These are phyloP conservation scores for Candida suzukii DNA, from an alignment of 805 yeast genomes.

Conservation along the genomic window DNA sequence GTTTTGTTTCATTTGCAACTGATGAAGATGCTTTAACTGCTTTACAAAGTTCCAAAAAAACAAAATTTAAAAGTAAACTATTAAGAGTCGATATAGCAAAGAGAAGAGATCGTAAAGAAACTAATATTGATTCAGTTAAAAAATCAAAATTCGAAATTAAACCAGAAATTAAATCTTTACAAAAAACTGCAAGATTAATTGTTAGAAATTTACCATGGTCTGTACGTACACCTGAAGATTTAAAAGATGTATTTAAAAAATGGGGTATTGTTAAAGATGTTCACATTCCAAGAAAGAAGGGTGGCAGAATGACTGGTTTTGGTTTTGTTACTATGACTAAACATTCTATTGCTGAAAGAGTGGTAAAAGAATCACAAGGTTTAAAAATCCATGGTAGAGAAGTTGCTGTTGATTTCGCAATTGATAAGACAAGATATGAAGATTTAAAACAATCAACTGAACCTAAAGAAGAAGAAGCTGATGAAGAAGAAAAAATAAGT, in stretches of 20 bases:
- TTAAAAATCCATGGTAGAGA: conserved; percentile 81
- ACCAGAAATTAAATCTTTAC: conserved; percentile 17
- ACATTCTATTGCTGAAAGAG: conserved; percentile 67
- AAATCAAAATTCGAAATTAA: conserved; percentile 42
- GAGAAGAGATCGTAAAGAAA: conserved; percentile 77
- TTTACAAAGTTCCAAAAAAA: conserved; percentile 54
- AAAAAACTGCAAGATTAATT: conserved; percentile 77
- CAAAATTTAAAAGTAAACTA: conserved; percentile 57
- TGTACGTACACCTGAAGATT: conserved; percentile 65
- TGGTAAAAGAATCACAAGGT: conserved; percentile 68
- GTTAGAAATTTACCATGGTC: conserved; percentile 96
- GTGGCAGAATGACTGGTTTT: conserved; percentile 90
- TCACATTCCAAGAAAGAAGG: conserved; percentile 78
- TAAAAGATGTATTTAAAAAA: conserved; percentile 62
- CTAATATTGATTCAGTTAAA: conserved; percentile 6
- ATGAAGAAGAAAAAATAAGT: conserved; percentile 31
- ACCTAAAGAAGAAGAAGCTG: conserved; percentile 31
- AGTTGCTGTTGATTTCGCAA: conserved; percentile 91
- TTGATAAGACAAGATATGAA: conserved; percentile 84
- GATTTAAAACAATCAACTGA: conserved; percentile 38
- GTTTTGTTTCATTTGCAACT: conserved; percentile 82
- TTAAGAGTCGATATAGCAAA: conserved; percentile 84
- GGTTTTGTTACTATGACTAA: conserved; percentile 90
- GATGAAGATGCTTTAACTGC: conserved; percentile 84
- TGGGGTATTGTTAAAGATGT: conserved; percentile 88